These are phyloP conservation scores for Pyrenochaeta sp. DNA, from an alignment of 2,329 filamentous ascomycete species.

Conservation along the genomic window DNA sequence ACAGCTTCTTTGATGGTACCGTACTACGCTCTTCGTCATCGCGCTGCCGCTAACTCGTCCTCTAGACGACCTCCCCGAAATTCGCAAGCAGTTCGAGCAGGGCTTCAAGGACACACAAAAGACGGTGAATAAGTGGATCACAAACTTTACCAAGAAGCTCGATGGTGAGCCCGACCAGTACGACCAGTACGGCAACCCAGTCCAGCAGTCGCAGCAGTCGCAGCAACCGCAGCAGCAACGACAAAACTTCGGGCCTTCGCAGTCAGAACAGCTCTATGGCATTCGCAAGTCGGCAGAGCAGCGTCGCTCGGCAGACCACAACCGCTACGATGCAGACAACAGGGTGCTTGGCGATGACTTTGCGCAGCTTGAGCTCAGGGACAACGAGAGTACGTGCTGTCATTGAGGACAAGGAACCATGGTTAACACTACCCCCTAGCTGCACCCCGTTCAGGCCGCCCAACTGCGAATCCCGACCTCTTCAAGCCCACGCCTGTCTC, in stretches of 20 bases:
- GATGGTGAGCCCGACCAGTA: constrained; percentile 79
- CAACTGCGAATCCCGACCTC: constrained; percentile 77
- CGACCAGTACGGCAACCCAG: constrained; percentile 62
- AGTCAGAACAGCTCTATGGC: constrained; percentile 50
- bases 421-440: too few relatives aligned
- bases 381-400: constrained; percentile 63
- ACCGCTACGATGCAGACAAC: constrained; percentile 93
- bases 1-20: constrained; percentile 84
- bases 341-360: constrained; percentile 92
- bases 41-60: too few relatives aligned
- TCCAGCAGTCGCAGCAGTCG: constrained; percentile 17
- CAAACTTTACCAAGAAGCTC: constrained; percentile 87
- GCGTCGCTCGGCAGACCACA: constrained; percentile 81
- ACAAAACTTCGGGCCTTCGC: constrained; percentile 49
- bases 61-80: constrained; percentile 91
- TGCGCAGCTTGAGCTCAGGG: constrained; percentile 67
- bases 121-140: constrained; percentile 93
- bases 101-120: constrained; percentile 94
- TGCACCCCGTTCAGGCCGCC: constrained; percentile 69
- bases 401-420: too few relatives aligned
- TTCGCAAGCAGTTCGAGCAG: constrained; percentile 90
- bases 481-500: constrained; percentile 73
- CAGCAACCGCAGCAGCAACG: constrained; percentile 38
- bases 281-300: constrained; percentile 51
- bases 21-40: too few relatives aligned